Percentiles rank a stretch among this genome's conserved stretches.
phyloP scores from a whole-genome alignment of 306 rosid species.

The Begonia peltatifolia region DNA sequence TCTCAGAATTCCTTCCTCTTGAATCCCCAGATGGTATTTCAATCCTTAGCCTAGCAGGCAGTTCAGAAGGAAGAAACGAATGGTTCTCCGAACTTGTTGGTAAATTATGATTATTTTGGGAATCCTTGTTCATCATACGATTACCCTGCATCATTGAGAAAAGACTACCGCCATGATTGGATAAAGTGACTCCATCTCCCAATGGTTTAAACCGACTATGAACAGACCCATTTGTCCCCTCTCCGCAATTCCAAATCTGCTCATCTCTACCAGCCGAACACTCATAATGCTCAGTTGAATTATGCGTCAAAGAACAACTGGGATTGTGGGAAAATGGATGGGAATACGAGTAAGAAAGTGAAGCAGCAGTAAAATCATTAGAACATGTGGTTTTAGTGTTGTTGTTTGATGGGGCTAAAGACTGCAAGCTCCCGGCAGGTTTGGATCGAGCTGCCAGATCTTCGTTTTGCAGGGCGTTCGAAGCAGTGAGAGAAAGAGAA shows the following conservation, averaged over 20 bases:
- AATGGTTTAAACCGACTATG: conserved; percentile 96
- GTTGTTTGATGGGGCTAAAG: conserved; percentile 27
- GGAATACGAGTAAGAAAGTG: conserved; percentile 48
- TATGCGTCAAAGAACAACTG: conserved; percentile 75
- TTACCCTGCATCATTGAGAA: conserved; percentile 51
- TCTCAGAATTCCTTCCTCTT: conserved; percentile 71
- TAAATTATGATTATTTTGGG: conserved; percentile 28
- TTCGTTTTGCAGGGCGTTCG: conserved; percentile 48
- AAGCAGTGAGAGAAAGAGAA: conserved; percentile 50
- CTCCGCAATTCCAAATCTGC: conserved; percentile 91
- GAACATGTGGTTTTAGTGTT: conserved; percentile 42
- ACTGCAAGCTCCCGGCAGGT: conserved; percentile 31
- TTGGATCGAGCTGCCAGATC: conserved; percentile 24
- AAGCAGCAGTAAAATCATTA: conserved; percentile 60
- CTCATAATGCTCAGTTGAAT: conserved; percentile 75
- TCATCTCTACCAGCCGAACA: conserved; percentile 73
- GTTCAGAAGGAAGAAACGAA: conserved; percentile 85
- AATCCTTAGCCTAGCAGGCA: conserved; percentile 70
- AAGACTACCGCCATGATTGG: conserved; percentile 53
- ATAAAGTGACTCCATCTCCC: conserved; percentile 72
- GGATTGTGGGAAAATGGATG: conserved; percentile 66
- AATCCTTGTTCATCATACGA: conserved; percentile 17
- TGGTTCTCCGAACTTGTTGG: conserved; percentile 70
- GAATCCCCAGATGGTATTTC: conserved; percentile 66
- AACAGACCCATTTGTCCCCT: conserved; percentile 96